Base-by-base conservation (phyloP, 2,329 filamentous ascomycete genomes). In the Colletotrichum sp. region DNA sequence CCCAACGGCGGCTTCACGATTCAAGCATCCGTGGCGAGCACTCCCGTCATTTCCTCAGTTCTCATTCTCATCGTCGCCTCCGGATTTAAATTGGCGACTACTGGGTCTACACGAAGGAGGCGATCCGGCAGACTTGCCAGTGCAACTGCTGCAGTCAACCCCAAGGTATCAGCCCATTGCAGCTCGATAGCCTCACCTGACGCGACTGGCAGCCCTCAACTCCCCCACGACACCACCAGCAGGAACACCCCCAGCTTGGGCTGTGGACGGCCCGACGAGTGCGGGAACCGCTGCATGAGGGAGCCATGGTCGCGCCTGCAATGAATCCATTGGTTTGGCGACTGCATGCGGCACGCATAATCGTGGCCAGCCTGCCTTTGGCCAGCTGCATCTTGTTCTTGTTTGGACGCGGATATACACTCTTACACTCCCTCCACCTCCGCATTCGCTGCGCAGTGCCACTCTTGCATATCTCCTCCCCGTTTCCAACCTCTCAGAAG, bases 211-310 rank as follows among this genome's bases (percentile, higher is more conserved):
- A 28, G 55, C 62, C 68, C 68, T 52, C 24, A 21, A 55, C 52
- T 32, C 63, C 49, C 52, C 63, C 44, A 72, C 65, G 34, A 67
- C 71, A 66, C 75, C 71, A 70, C 32, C 49, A 57, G n/a, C 36
- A 62, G 24, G 44, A 32, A 34, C 59, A 52, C 28, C 65, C 65
- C 52, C 49, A 68, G n/a, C 5, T 77, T 77, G 75, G 75, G 49
- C 65, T 34, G 55, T 26, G 49, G 66, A 16, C 75, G 66, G 71
- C 66, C 66, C 75, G 75, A 75, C 71, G 66, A 71, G 67, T 77
- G 75, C 75, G 75, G 75, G 75, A 77, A 75, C 67, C 12, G 71
- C 66, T 75, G 75, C 52, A 73, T 62, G 44, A 39, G 60, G 24
- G 30, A 34, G 39, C 36, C 21, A 52, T 60, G n/a, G 49, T 60